Conservation (phyloP, 345 rosid species). For the Odontarrhena argentea region DNA sequence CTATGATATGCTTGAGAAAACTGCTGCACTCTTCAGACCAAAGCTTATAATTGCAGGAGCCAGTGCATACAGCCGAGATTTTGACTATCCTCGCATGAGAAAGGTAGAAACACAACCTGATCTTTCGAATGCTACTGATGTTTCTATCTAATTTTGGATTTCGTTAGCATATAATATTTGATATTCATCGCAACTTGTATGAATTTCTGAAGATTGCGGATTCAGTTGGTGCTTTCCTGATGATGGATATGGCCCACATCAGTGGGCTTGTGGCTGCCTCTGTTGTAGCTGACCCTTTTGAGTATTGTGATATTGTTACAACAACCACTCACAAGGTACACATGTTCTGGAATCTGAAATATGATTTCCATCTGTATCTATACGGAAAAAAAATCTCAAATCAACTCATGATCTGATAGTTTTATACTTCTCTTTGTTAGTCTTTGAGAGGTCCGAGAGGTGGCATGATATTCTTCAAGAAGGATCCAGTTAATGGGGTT, state of each 20-base stretch:
- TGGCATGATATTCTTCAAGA: slow-evolving; percentile 95
- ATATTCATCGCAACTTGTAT: slow-evolving; percentile 27
- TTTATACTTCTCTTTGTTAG: slow-evolving; percentile 41
- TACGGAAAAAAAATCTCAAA: neutral
- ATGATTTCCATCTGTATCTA: neutral
- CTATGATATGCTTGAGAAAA: slow-evolving; percentile 93
- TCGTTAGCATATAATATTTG: slow-evolving; percentile 17
- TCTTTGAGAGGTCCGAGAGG: slow-evolving; percentile 98
- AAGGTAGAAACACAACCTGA: slow-evolving; percentile 53
- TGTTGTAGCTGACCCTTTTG: slow-evolving; percentile 84
- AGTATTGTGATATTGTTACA: slow-evolving; percentile 88
- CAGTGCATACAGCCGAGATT: slow-evolving; percentile 94
- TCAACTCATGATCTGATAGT: neutral
- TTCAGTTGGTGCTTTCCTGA: slow-evolving; percentile 88
- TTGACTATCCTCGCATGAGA: slow-evolving; percentile 91
- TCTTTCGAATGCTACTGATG: neutral
- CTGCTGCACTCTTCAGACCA: slow-evolving; percentile 82
- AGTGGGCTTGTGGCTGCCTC: slow-evolving; percentile 97
- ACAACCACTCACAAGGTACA: slow-evolving; percentile 91
- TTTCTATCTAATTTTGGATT: slow-evolving; percentile 11
- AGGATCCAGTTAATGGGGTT: slow-evolving; percentile 77
- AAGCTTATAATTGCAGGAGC: slow-evolving; percentile 96
- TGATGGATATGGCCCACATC: slow-evolving; percentile 99
- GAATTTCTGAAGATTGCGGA: slow-evolving; percentile 71
- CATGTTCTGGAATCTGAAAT: slow-evolving; percentile 7